A percentile compares a stretch with the other conserved stretches of the same genome.
These are phyloP conservation scores for Juncus effusus DNA, from an alignment of 176 grass and related monocot genomes.

Conservation along the genomic window DNA sequence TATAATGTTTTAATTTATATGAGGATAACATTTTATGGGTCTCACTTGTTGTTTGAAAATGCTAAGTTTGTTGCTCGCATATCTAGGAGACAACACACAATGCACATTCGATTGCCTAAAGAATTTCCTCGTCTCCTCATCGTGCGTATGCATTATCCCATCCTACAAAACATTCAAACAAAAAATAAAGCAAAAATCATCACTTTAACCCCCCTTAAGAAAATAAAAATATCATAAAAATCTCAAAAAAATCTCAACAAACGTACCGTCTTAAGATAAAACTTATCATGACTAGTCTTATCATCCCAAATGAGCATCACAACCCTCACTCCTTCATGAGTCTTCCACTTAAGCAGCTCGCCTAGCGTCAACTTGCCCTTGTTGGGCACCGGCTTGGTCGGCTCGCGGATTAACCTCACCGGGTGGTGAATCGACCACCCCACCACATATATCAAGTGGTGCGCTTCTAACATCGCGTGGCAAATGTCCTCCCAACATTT, in stretches of 20 bases:
- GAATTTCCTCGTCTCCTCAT: conserved; percentile 87
- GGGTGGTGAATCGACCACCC: conserved; percentile 87
- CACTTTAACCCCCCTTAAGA: neutral
- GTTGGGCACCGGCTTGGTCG: conserved; percentile 41
- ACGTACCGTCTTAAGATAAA: conserved; percentile 85
- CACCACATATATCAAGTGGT: conserved; percentile 86
- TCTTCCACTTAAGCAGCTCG: conserved; percentile 75
- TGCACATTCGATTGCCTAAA: conserved; percentile 87
- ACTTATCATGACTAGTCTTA: conserved; percentile 91
- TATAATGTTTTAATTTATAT: neutral
- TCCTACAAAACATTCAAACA: too few relatives aligned
- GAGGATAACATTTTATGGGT: neutral
- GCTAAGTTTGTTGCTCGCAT: conserved; percentile 94
- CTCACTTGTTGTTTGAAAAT: conserved; percentile 98
- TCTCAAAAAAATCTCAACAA: conserved; percentile 15
- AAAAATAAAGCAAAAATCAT: neutral
- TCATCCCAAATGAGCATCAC: conserved; percentile 97
- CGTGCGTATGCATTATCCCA: conserved; percentile 94
- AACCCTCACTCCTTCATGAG: conserved; percentile 81
- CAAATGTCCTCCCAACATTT: conserved; percentile 97
- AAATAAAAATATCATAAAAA: conserved; percentile 16
- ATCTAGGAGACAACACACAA: conserved; percentile 81
- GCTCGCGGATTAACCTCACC: conserved; percentile 69
- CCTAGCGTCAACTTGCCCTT: conserved; percentile 52
- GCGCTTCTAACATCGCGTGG: conserved; percentile 78